Conservation (phyloP, 768 basidiomycete species). For the Dioszegia hungarica region DNA sequence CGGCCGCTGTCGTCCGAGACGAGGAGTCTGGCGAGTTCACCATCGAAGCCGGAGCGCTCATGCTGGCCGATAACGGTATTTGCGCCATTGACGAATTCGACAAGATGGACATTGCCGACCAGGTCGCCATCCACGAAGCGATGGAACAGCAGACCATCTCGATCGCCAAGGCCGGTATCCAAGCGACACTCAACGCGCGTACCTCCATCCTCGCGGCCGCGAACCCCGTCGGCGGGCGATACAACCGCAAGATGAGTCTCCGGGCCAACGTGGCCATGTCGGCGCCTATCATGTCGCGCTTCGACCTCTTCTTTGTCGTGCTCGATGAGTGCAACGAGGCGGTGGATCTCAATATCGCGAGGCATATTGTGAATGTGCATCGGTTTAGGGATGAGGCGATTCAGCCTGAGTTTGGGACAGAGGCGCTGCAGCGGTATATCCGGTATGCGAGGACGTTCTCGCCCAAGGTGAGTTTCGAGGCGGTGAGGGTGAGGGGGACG, state of each 20-base stretch:
- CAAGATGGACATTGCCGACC: conserved; percentile 99
- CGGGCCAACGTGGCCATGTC: conserved; percentile 95
- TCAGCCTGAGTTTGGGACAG: conserved; percentile 93
- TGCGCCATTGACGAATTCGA: conserved; percentile 99
- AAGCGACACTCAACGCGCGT: conserved; percentile 94
- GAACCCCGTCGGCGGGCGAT: conserved; percentile 93
- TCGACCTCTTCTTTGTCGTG: conserved; percentile 98
- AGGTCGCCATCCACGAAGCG: conserved; percentile 98
- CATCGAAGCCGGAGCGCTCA: conserved; percentile 96
- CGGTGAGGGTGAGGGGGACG: not conserved
- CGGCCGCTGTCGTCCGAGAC: conserved; percentile 95
- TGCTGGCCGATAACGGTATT: conserved; percentile 99
- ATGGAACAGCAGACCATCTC: conserved; percentile 99
- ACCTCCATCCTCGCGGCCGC: conserved; percentile 97
- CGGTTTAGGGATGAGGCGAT: conserved; percentile 92
- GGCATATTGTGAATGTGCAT: conserved; percentile 96
- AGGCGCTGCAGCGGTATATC: conserved; percentile 92
- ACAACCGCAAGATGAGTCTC: conserved; percentile 88
- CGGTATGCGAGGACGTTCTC: conserved; percentile 95
- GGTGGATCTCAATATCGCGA: conserved; percentile 86
- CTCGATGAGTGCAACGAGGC: conserved; percentile 93
- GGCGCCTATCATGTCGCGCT: conserved; percentile 95
- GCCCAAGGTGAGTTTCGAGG: conserved; percentile 79
- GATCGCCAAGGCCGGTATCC: conserved; percentile 98
- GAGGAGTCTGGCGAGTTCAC: conserved; percentile 99